Evolutionary conservation across 441 rosid genomes (phyloP), one percentile per base, ranked within the genome.

Genomic region (Biscutella auriculata): DNA sequence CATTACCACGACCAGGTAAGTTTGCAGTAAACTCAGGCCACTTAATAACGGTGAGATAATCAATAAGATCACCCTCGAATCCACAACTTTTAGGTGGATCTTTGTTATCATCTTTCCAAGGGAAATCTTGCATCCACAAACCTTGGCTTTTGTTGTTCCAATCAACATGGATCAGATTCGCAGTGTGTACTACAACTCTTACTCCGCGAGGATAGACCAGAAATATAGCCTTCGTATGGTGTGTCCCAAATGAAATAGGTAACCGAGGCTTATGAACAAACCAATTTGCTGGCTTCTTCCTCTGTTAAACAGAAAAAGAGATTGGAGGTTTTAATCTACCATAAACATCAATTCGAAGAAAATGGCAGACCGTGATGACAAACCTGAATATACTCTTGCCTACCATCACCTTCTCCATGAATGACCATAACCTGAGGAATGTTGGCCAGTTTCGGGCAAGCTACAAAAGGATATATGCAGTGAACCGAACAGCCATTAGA

Each of bases 91-190:
- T 72, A 34, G 54, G 56, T n/a, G 72, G 42, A 69, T 66, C 77
- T 62, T 28, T 56, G 41, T 64, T 76, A 69, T 70, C 79, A 70
- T 80, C 84, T 77, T 92, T 92, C 95, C 87, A 86, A 28, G 98
- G 98, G 69, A 93, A 93, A 80, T 93, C 97, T 84, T 88, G 95
- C 92, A 87, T 83, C 98, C 97, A 88, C 70, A 93, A 71, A 50
- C 95, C 98, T 81, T 88, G 98, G 60, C 78, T 86, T 73, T 88
- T 93, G 76, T 88, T 84, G 67, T 93, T 93, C 98, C 98, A 93
- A 70, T 88, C 98, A 63, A 87, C 90, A 52, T 78, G 53, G 68
- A 88, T 93, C 55, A 93, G 70, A 72, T 88, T 93, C 16, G 97
- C 97, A 0, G 98, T 92, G 65, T 92, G 98, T 32, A 92, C 80